A percentile compares a stretch with the other conserved stretches of the same genome.
Conservation (phyloP, 345 rosid genomes). For the Populus nigra region DNA sequence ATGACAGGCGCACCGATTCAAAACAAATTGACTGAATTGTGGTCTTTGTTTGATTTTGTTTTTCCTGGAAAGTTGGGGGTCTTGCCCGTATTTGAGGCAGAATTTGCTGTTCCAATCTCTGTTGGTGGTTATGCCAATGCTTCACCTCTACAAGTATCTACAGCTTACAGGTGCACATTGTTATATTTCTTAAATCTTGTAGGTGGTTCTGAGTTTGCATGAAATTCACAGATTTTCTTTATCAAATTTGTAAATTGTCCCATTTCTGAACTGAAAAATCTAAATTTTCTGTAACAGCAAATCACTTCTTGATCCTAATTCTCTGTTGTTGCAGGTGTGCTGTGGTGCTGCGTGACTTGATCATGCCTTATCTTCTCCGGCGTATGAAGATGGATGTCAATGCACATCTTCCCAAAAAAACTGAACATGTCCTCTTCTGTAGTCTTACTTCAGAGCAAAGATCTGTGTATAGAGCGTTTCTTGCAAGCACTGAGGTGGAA, state of each 20-base stretch:
- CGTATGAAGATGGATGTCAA: conserved; percentile 91
- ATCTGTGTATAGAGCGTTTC: conserved; percentile 86
- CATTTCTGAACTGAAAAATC: not conserved
- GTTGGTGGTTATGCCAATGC: conserved; percentile 99
- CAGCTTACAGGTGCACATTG: conserved; percentile 74
- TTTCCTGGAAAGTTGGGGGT: conserved; percentile 98
- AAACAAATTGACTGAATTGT: conserved; percentile 82
- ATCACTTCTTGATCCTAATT: conserved; percentile 14
- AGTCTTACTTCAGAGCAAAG: conserved; percentile 89
- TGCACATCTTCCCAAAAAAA: conserved; percentile 82
- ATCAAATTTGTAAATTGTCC: not conserved
- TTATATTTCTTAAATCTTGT: conserved; percentile 17
- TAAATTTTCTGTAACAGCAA: not conserved
- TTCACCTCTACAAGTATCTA: conserved; percentile 94
- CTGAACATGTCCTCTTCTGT: conserved; percentile 95
- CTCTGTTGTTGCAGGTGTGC: conserved; percentile 67
- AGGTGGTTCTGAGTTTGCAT: not conserved
- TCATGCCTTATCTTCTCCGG: conserved; percentile 98
- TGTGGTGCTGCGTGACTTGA: conserved; percentile 88
- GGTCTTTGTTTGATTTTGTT: conserved; percentile 98
- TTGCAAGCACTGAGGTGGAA: conserved; percentile 97
- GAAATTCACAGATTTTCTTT: not conserved
- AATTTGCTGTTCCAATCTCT: conserved; percentile 89
- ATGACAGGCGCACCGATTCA: conserved; percentile 99
- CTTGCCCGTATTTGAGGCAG: conserved; percentile 94